Conservation (phyloP, 306 rosid species). For the Prosopis cineraria region DNA sequence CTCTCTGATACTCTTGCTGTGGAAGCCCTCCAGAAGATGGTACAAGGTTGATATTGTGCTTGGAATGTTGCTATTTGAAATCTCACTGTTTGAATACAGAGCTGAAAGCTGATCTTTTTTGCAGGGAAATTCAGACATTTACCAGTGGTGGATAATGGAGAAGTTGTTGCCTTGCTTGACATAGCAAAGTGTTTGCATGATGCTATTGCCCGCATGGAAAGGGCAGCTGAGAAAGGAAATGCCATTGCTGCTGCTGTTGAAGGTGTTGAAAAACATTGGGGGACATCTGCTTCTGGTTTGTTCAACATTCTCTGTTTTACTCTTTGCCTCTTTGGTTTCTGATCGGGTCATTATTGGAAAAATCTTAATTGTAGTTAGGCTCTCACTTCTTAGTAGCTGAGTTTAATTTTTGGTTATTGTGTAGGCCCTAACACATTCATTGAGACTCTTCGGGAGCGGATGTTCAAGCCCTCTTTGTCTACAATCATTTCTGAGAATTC, state of each 20-base stretch:
- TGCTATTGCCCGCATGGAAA: conserved; percentile 98
- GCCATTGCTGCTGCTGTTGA: conserved; percentile 99
- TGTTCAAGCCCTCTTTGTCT: conserved; percentile 93
- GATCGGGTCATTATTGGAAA: not conserved
- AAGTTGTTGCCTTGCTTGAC: conserved; percentile 94
- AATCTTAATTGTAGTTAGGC: not conserved
- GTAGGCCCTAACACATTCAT: conserved; percentile 82
- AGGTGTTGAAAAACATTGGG: conserved; percentile 99
- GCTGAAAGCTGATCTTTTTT: conserved; percentile 39
- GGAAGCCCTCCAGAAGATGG: conserved; percentile 99
- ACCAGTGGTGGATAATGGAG: conserved; percentile 99
- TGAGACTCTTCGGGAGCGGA: conserved; percentile 83
- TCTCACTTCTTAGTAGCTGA: conserved; percentile 15
- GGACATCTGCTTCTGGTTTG: conserved; percentile 74
- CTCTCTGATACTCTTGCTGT: conserved; percentile 96
- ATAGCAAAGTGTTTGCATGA: conserved; percentile 97
- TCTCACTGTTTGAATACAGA: conserved; percentile 32
- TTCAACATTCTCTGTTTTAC: conserved; percentile 34
- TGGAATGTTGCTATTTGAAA: conserved; percentile 28
- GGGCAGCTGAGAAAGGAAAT: conserved; percentile 99
- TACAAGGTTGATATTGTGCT: conserved; percentile 69
- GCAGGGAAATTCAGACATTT: conserved; percentile 96
- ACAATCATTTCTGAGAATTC: conserved; percentile 84
- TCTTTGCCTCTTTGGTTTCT: conserved; percentile 28
- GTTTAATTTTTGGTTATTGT: conserved; percentile 34